Percentiles rank a stretch among this genome's conserved stretches.
phyloP scores from a whole-genome alignment of 2,329 filamentous ascomycete genomes.

The Pestalotiopsis sp. region DNA sequence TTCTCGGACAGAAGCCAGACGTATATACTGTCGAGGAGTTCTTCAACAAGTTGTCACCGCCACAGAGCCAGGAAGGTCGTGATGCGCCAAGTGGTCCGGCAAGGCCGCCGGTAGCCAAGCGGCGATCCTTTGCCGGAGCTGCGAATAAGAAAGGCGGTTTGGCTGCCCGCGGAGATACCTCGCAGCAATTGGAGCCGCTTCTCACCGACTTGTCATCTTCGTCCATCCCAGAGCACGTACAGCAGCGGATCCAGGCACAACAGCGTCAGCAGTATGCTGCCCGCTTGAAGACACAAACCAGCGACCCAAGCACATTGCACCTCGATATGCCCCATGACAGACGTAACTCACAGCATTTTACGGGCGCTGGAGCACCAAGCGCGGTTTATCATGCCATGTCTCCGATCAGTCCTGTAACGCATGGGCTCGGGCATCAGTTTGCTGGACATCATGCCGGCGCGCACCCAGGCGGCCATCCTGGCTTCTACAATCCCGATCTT shows the following conservation, averaged over 20 bases:
- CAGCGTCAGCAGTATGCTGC: slow-evolving; percentile 39
- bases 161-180: slow-evolving; percentile 33
- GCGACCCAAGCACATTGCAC: slow-evolving; percentile 42
- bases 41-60: slow-evolving; percentile 78
- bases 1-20: slow-evolving; percentile 85
- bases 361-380: slow-evolving; percentile 23
- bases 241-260: slow-evolving; percentile 35
- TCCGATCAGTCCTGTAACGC: slow-evolving; percentile 54
- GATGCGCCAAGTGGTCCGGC: slow-evolving; percentile 31
- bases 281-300: slow-evolving; percentile 43
- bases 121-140: slow-evolving; percentile 35
- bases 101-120: slow-evolving; percentile 32
- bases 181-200: slow-evolving; percentile 39
- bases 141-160: slow-evolving; percentile 36
- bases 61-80: slow-evolving; percentile 50
- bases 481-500: slow-evolving; percentile 54
- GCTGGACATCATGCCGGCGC: slow-evolving; percentile 15
- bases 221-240: slow-evolving; percentile 34
- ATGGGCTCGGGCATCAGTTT: slow-evolving; percentile 34
- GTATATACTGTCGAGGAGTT: slow-evolving; percentile 95
- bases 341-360: slow-evolving; percentile 39
- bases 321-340: slow-evolving; percentile 19
- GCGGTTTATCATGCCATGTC: slow-evolving; percentile 50
- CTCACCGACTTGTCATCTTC: slow-evolving; percentile 37
- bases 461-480: slow-evolving; percentile 24